Percentiles rank a stretch among this genome's conserved stretches.
These are phyloP conservation scores for Acanthamoeba lenticulata DNA, from an alignment of 208 protist genomes.

Conservation along the genomic window DNA sequence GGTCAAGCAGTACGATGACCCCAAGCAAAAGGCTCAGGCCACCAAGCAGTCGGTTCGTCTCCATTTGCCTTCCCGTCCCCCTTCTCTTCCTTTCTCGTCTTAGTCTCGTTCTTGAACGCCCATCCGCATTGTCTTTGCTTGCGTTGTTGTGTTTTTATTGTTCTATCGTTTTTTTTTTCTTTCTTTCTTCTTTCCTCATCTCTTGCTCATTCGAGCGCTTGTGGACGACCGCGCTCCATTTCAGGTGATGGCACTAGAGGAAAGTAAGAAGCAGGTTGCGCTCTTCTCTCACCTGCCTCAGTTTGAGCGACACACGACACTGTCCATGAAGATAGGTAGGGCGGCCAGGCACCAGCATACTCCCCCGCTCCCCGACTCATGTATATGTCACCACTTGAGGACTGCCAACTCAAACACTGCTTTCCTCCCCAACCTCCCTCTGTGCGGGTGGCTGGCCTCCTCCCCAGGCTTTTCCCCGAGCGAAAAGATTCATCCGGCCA, in stretches of 20 bases:
- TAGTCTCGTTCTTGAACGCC: background rate
- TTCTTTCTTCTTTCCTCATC: no score
- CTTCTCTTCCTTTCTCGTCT: background rate
- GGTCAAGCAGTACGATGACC: background rate
- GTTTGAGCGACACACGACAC: slow-evolving; percentile 58
- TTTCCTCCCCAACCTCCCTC: background rate
- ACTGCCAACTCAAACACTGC: background rate
- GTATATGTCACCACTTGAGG: no score
- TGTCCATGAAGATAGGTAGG: slow-evolving; percentile 28
- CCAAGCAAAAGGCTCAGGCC: background rate
- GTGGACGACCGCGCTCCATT: background rate
- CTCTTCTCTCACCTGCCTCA: slow-evolving; percentile 82
- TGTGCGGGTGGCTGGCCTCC: background rate
- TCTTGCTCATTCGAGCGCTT: background rate
- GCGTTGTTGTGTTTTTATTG: background rate
- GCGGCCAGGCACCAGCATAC: background rate
- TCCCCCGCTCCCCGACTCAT: background rate
- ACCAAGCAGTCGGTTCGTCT: background rate
- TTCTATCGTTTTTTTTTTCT: background rate
- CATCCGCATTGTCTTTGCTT: no score
- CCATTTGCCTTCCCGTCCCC: background rate
- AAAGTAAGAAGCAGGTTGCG: slow-evolving; percentile 68
- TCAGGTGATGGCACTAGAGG: background rate
- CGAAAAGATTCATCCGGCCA: slow-evolving; percentile 78
- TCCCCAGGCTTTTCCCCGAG: background rate